Percentiles rank a stretch among this genome's conserved stretches.
phyloP scores from a whole-genome alignment of 495 filamentous ascomycete genomes.

The Cercophora sp. region DNA sequence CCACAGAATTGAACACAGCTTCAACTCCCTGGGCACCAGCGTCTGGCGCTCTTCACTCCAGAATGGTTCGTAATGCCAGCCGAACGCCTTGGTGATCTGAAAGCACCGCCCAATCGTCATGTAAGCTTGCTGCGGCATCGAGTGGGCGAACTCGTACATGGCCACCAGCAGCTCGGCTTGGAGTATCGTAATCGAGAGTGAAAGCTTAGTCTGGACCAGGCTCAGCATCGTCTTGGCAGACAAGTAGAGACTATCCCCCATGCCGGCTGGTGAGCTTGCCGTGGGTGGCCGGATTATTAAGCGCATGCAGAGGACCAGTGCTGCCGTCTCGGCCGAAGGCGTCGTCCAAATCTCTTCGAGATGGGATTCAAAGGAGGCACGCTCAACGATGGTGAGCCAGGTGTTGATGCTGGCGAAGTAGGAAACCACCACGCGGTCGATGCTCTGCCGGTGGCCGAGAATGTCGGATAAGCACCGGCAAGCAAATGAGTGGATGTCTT shows the following conservation, averaged over 20 bases:
- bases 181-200: slow-evolving; percentile 37
- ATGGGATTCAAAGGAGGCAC: slow-evolving; percentile 14
- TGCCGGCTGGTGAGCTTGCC: slow-evolving; percentile 10
- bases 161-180: slow-evolving; percentile 75
- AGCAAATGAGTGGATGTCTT: slow-evolving; percentile 23
- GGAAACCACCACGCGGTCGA: slow-evolving; percentile 48
- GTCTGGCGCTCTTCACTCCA: slow-evolving; percentile 17
- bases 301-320: slow-evolving; percentile 27
- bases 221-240: slow-evolving; percentile 26
- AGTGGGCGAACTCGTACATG: slow-evolving; percentile 79
- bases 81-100: slow-evolving; percentile 25
- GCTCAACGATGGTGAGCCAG: slow-evolving; percentile 29
- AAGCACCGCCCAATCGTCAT: slow-evolving; percentile 24
- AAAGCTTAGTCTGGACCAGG: slow-evolving; percentile 21
- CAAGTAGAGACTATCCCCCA: slow-evolving; percentile 22
- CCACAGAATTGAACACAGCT: slow-evolving; percentile 29
- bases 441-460: slow-evolving; percentile 59
- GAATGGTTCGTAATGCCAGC: slow-evolving; percentile 24
- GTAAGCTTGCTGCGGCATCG: slow-evolving; percentile 63
- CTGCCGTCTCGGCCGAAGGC: slow-evolving; percentile 24
- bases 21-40: slow-evolving; percentile 15
- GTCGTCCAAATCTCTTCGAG: slow-evolving; percentile 21
- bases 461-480: slow-evolving; percentile 65
- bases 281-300: slow-evolving; percentile 19
- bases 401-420: slow-evolving; percentile 27